These are phyloP conservation scores for Arthrobotrys sphaeroides DNA, from an alignment of 2,329 filamentous ascomycete genomes.

Conservation along the genomic window DNA sequence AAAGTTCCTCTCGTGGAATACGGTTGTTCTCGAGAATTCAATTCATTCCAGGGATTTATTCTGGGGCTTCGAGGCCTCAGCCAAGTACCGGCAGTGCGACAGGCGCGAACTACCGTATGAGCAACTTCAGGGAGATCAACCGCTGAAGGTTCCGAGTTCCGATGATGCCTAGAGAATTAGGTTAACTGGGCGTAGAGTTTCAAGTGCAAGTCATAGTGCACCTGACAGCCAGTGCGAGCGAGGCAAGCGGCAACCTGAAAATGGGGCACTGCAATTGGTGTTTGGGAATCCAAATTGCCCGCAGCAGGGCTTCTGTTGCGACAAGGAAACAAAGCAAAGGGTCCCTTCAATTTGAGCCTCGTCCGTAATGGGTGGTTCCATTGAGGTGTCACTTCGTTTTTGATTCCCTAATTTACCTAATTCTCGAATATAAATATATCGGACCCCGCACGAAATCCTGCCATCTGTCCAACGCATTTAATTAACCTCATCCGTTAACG, in stretches of 20 bases:
- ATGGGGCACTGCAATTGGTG: constrained; percentile 37
- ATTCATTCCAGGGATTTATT: neutral
- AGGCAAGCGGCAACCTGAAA: constrained; percentile 27
- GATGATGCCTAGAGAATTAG: constrained; percentile 11
- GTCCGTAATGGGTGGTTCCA: constrained; percentile 7
- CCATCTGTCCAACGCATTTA: neutral
- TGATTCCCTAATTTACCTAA: neutral
- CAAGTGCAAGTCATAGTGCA: constrained; percentile 21
- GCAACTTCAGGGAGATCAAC: neutral
- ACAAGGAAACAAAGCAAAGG: neutral
- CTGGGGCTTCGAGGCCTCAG: neutral
- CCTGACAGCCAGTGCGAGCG: constrained; percentile 38
- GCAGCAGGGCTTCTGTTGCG: constrained; percentile 13
- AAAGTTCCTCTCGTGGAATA: constrained; percentile 14
- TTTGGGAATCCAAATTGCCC: constrained; percentile 40
- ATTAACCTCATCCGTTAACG: neutral
- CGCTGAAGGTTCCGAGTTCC: constrained; percentile 31
- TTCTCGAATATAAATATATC: constrained; percentile 47
- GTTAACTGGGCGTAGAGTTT: constrained; percentile 20
- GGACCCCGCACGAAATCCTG: constrained; percentile 25
- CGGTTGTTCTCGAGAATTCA: neutral
- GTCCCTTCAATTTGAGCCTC: constrained; percentile 35
- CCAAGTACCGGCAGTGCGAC: neutral
- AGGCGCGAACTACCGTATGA: neutral
- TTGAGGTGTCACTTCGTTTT: neutral